Base-by-base conservation (phyloP, 176 grass and related monocot species). In the Eremochloa ophiuroides region DNA sequence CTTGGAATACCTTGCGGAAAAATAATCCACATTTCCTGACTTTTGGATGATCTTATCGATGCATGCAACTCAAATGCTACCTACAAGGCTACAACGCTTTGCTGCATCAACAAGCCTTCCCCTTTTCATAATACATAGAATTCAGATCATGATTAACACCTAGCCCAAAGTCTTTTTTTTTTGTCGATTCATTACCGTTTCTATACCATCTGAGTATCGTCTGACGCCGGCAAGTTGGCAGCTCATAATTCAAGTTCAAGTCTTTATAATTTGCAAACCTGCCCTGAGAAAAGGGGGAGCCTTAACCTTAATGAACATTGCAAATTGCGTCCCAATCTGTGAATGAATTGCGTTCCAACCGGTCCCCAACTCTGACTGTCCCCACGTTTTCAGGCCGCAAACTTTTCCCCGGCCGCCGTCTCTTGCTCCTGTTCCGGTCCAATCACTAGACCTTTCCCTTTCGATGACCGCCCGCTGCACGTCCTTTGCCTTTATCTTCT, bases 391-490 rank as follows among this genome's bases (percentile, higher is more conserved):
- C 82, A 75, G 78, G 44, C 61, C 17, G 79, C 67, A 46, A 38
- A 62, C 6, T 67, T 46, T 69, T 66, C 76, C 40, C 41, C 59
- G 26, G 47, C 78, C 71, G 5, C 31, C 8, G 10, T 16, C 79
- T 51, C 69, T 11, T 6, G 62, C 11, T 41, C 7, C 71, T 89
- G 72, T 53, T 75, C 83, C 41, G 74, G 87, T 85, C 80, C 70
- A 85, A 78, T 78, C 82, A 10, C 70, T 28, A 53, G 75, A 82
- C 80, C 83, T 80, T 69, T 86, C 65, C 41, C 82, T 89, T 86
- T 75, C 73, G 29, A 86, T 58, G 83, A 90, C 88, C 47, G 63
- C 38, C 63, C 44, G 23, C 34, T 15, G 26, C 71, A 29, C 25
- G 17, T 66, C 70, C 46, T 63, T 41, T 15, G 30, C 85, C 76